Base-by-base conservation (phyloP, 495 filamentous ascomycete genomes). In the Aspergillus sclerotioniger region DNA sequence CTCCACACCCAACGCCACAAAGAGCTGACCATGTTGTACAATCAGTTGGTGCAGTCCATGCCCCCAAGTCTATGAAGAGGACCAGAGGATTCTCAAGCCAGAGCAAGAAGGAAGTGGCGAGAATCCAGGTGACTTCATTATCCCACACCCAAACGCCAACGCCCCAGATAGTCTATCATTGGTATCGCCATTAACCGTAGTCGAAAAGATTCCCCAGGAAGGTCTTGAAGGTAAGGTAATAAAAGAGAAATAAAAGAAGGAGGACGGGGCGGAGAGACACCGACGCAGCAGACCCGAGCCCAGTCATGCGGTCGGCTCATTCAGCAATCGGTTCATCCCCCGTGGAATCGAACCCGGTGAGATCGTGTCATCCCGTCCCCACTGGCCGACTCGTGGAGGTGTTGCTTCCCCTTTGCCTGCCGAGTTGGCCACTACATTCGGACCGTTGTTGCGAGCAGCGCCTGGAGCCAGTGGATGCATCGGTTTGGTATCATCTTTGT, bases 391-490 rank as follows among this genome's bases (percentile, higher is more conserved):
- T 51, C 56, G 53, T 37, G 58, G 37, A 32, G 62, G 56, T 5
- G 64, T 67, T 15, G 50, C 43, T 19, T 61, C 58, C 2, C 53
- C 58, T 29, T 68, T 67, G 33, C 58, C 63, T 33, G 46, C 57
- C 8, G 67, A 61, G 20, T 63, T 67, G 48, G 65, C 58, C 28
- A 66, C 65, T 46, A 73, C 54, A 3, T 41, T 41, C 12, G 37
- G 37, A 1, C 71, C 70, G 51, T 82, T 81, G 58, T 66, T 78
- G 52, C 71, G 74, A 16, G 70, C 69, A 33, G 74, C 76, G 19
- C 73, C 68, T 1, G 72, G 64, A 28, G 78, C 66, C 20, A 80
- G 58, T 19, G 72, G 69, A 33, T 63, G 65, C 75, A 78, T 76
- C 12, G 76, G 67, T 53, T 73, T 71, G 57, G 53, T 59, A 9